These are phyloP conservation scores for Maudiozyma turicensis DNA, from an alignment of 805 yeast genomes.

Conservation along the genomic window DNA sequence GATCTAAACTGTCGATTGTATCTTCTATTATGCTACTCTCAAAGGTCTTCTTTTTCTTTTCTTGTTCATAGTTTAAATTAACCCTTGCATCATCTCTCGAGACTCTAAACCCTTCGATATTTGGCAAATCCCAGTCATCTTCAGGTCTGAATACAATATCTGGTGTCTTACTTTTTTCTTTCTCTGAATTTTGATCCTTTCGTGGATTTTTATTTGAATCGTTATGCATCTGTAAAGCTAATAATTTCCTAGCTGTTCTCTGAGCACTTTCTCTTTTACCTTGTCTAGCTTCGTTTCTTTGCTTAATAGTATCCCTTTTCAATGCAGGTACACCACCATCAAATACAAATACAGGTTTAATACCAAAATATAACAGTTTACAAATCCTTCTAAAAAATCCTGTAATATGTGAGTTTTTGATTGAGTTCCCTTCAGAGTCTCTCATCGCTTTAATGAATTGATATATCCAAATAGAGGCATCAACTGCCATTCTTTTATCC, in stretches of 20 bases:
- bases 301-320: constrained; percentile 67
- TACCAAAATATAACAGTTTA: constrained; percentile 79
- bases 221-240: constrained; percentile 71
- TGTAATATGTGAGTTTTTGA: constrained; percentile 77
- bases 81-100: constrained; percentile 59
- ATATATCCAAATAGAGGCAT: constrained; percentile 97
- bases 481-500: constrained; percentile 78
- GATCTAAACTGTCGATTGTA: constrained; percentile 58
- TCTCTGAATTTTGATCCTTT: not conserved
- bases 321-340: constrained; percentile 91
- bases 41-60: constrained; percentile 26
- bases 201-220: constrained; percentile 6
- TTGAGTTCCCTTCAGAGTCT: constrained; percentile 68
- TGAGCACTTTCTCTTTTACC: constrained; percentile 63
- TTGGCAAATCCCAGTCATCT: constrained; percentile 85
- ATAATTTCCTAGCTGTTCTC: constrained; percentile 67
- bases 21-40: constrained; percentile 41
- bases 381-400: constrained; percentile 94
- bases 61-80: constrained; percentile 62
- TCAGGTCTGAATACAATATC: constrained; percentile 33
- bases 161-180: constrained; percentile 7
- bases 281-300: constrained; percentile 62
- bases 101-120: constrained; percentile 45
- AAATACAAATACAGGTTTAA: constrained; percentile 81
- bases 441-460: constrained; percentile 93